phyloP scores from a whole-genome alignment of 768 basidiomycete species.

The Roridomyces roridus region DNA sequence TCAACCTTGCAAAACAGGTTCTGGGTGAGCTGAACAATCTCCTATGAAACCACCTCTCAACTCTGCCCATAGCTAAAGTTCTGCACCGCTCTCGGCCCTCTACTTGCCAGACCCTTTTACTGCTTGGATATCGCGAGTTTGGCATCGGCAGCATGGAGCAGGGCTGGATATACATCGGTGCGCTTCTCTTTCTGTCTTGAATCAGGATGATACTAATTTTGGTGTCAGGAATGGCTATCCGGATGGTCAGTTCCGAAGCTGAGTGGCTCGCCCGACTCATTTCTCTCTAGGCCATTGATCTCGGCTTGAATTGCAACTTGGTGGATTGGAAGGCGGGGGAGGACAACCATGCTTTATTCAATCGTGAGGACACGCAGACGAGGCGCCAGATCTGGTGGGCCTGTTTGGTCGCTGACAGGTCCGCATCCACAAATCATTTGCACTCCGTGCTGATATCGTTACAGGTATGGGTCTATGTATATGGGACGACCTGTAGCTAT shows the following conservation, averaged over 20 bases:
- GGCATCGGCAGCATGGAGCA: slow-evolving; percentile 87
- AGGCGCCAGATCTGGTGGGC: slow-evolving; percentile 84
- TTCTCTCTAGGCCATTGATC: slow-evolving; percentile 67
- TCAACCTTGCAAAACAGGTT: slow-evolving; percentile 65
- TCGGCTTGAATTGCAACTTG: slow-evolving; percentile 82
- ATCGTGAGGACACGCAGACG: slow-evolving; percentile 68
- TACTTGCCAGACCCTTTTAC: slow-evolving; percentile 80
- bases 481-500: slow-evolving; percentile 79
- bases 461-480: slow-evolving; percentile 74
- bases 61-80: slow-evolving; percentile 52
- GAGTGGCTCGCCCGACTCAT: slow-evolving; percentile 16
- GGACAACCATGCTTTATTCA: slow-evolving; percentile 61
- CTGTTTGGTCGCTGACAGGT: slow-evolving; percentile 77
- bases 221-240: slow-evolving; percentile 66
- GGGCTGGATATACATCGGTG: slow-evolving; percentile 85
- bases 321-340: slow-evolving; percentile 70
- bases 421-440: slow-evolving; percentile 20
- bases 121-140: slow-evolving; percentile 84
- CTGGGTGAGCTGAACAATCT: slow-evolving; percentile 60
- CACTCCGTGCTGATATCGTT: slow-evolving; percentile 4
- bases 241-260: slow-evolving; percentile 57
- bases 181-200: slow-evolving; percentile 9
- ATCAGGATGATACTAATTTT: slow-evolving; percentile 6
- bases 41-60: not conserved
- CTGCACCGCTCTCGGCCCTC: slow-evolving; percentile 74